Evolutionary conservation across 768 basidiomycete species (phyloP).

Genomic region (Paxillus ammoniavirescens): DNA sequence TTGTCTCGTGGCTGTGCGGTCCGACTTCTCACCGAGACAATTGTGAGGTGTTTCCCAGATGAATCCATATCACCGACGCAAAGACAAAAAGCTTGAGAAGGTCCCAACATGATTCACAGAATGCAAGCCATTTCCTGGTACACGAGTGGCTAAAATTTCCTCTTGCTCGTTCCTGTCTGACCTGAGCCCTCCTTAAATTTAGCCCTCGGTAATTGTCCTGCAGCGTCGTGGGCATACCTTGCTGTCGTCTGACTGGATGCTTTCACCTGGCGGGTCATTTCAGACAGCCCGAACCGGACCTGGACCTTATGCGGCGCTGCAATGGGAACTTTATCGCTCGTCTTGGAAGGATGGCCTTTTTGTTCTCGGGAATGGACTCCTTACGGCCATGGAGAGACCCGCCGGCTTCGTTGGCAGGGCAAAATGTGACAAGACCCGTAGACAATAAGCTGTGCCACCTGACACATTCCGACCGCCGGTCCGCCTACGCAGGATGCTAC

Average conservation of each 20-base stretch:
- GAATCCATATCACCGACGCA: neutral
- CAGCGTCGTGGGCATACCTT: neutral
- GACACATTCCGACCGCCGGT: slow-evolving; percentile 5
- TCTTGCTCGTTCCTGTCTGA: neutral
- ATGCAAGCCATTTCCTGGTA: neutral
- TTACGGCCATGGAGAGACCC: slow-evolving; percentile 3
- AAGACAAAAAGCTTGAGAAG: slow-evolving; percentile 18
- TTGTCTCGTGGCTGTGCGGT: slow-evolving; percentile 17
- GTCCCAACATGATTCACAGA: neutral
- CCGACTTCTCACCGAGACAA: slow-evolving; percentile 20
- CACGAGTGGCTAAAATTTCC: neutral
- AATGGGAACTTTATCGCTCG: neutral
- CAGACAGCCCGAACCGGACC: neutral
- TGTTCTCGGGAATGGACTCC: slow-evolving; percentile 17
- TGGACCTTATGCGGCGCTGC: neutral
- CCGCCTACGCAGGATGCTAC: slow-evolving; percentile 1
- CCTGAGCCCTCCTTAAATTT: neutral
- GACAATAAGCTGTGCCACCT: slow-evolving; percentile 18
- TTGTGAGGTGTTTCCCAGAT: too few relatives aligned
- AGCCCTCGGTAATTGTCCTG: slow-evolving; percentile 1
- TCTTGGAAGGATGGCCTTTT: slow-evolving; percentile 11
- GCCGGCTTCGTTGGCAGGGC: neutral
- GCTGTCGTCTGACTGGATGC: too few relatives aligned
- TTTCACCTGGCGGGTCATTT: neutral
- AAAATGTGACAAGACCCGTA: neutral